Evolutionary conservation across 2,329 filamentous ascomycete species (phyloP), one percentile per base, ranked within the genome.

Genomic region (Cladosporium halotolerans): DNA sequence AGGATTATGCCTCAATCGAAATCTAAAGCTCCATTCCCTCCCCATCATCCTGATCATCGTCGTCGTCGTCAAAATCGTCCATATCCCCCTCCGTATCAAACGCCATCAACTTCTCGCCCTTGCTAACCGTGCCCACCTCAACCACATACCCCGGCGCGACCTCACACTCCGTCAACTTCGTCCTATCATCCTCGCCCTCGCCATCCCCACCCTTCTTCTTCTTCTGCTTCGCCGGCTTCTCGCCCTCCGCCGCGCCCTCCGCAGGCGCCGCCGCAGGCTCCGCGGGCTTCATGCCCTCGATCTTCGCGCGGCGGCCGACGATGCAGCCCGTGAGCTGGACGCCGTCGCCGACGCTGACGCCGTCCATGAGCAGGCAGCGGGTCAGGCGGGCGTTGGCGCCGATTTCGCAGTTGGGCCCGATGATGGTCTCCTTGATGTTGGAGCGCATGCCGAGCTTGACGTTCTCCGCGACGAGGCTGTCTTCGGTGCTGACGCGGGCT

Each of bases 311-410:
- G 64, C 85, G 82, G 4, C 93, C 93, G 39, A 97, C 73, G 32
- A 97, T 88, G 65, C 91, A 96, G 18, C 88, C 88, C 1, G 88
- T 93, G 48, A 97, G 75, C 68, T 89, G 89, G 65, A 86, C 91
- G 41, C 86, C 85, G 63, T 89, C 87, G 11, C 89, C 91, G 10
- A 99, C 79, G 7, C 88, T 84, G 0, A 88, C 91, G 3, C 89
- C 89, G 56, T 97, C 92, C 89, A 97, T 96, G 16, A 97, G 74
- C 45, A 97, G 72, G 70, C 92, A 97, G 59, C 91, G 82, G n/a
- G 83, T 84, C 42, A 99, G 73, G 60, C 91, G 88, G 31, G 87
- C 89, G n/a, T 90, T 89, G 61, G 86, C 84, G 57, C 85, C 84
- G 59, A 99, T 92, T 63, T 88, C 85, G 68, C 89, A 95, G 62